Evolutionary conservation across 768 basidiomycete genomes (phyloP).

Genomic region (Boletus eberwhitei): DNA sequence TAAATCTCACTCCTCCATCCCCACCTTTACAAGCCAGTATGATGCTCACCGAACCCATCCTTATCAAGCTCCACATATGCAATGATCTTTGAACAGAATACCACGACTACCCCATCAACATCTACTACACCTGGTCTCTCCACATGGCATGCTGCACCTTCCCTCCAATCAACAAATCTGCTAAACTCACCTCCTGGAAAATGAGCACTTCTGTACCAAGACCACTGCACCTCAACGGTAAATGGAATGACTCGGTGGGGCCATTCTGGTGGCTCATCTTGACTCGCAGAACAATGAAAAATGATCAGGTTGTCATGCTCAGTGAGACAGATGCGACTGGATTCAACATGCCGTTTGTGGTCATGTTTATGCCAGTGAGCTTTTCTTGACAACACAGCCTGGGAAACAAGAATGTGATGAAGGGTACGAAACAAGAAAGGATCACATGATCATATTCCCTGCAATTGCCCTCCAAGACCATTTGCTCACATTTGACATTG

Average conservation of each 20-base stretch:
- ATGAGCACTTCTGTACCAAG: slow-evolving; percentile 54
- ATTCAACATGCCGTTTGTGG: slow-evolving; percentile 47
- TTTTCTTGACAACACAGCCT: slow-evolving; percentile 32
- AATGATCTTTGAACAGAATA: slow-evolving; percentile 88
- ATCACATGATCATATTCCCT: slow-evolving; percentile 39
- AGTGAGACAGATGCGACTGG: slow-evolving; percentile 39
- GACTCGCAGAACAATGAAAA: slow-evolving; percentile 32
- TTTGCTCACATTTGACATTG: slow-evolving; percentile 43
- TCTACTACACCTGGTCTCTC: slow-evolving; percentile 67
- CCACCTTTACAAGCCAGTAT: slow-evolving; percentile 57
- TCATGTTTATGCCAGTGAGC: slow-evolving; percentile 67
- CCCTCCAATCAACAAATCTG: slow-evolving; percentile 36
- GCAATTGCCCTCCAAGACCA: not conserved
- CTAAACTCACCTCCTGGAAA: slow-evolving; percentile 75
- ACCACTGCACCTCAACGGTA: slow-evolving; percentile 41
- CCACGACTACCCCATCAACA: slow-evolving; percentile 50
- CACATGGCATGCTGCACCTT: slow-evolving; percentile 24
- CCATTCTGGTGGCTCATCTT: slow-evolving; percentile 62
- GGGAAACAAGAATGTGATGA: slow-evolving; percentile 4
- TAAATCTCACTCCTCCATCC: slow-evolving; percentile 86
- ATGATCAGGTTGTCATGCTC: slow-evolving; percentile 40
- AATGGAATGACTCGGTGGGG: slow-evolving; percentile 37
- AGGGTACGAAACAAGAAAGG: slow-evolving; percentile 58
- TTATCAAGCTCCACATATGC: slow-evolving; percentile 79
- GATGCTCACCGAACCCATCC: slow-evolving; percentile 37